These are phyloP conservation scores for Candida silvicultrix DNA, from an alignment of 805 yeast genomes.

Conservation along the genomic window DNA sequence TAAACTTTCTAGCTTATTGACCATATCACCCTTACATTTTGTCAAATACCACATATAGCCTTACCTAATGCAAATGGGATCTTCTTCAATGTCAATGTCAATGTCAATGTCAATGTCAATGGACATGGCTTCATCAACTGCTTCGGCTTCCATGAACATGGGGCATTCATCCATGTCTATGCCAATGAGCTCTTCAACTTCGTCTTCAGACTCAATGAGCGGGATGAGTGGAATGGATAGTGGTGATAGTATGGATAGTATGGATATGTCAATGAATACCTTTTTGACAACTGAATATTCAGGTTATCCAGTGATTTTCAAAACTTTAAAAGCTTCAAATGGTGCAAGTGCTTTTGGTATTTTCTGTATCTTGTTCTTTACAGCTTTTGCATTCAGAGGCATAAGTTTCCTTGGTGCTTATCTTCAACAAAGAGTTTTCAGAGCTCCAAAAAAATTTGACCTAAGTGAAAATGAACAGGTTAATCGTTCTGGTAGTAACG, in stretches of 20 bases:
- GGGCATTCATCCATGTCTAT: slow-evolving; percentile 4
- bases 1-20: no score
- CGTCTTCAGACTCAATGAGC: slow-evolving; percentile 2
- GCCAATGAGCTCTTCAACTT: slow-evolving; percentile 24
- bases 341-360: slow-evolving; percentile 70
- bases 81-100: slow-evolving; percentile 7
- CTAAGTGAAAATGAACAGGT: background rate
- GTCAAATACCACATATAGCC: no score
- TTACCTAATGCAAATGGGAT: background rate
- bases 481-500: no score
- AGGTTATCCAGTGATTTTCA: slow-evolving; percentile 59
- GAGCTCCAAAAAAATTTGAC: background rate
- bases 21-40: no score
- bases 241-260: slow-evolving; percentile 1
- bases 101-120: slow-evolving; percentile 10
- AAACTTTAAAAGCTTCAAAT: slow-evolving; percentile 41
- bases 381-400: slow-evolving; percentile 55
- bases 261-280: slow-evolving; percentile 35
- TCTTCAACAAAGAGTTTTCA: slow-evolving; percentile 56
- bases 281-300: slow-evolving; percentile 44
- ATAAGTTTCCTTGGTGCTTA: slow-evolving; percentile 53
- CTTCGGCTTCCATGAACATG: slow-evolving; percentile 1
- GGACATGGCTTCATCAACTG: slow-evolving; percentile 5
- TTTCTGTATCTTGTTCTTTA: slow-evolving; percentile 51
- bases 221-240: slow-evolving; percentile 9